Base-by-base conservation (phyloP, 768 basidiomycete species). In the Termitomyces titanicus region DNA sequence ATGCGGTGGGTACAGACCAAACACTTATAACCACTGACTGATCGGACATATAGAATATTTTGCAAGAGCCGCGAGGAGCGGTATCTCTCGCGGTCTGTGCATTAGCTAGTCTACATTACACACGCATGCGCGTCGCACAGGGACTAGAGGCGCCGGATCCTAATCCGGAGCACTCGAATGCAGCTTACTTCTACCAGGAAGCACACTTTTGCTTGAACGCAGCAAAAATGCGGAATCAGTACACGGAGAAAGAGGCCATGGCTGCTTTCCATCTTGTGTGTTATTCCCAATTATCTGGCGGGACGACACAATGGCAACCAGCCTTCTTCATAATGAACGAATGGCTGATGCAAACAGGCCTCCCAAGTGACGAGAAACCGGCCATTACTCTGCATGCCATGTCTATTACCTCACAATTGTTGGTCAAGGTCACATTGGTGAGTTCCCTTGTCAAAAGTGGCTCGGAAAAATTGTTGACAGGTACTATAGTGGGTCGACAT, bases 201-300 rank as follows among this genome's bases (percentile, higher is more conserved):
- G 86, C 88, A n/a, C 74, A 76, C 40, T 80, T 79, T 60, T 83
- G 85, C 64, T 73, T 91, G 45, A 74, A 75, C 55, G 77, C 72
- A 48, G 77, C 80, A 53, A 84, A 80, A 64, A 69, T 78, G 55
- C 76, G 76, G 34, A 81, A 80, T 11, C 66, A 72, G 25, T 82
- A 86, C 71, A 74, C 74, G 39, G 88, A 88, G 55, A 75, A 75
- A 46, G 89, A 92, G 61, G 92, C 88, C 10, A 77, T 87, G 59
- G 90, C 92, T 4, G 89, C 92, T 5, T 65, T 91, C 40, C 89
- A 90, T 67, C 80, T 94, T 58, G 77, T 91, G 56, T 82, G 79
- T 63, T 90, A 85, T 68, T 87, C 86, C 42, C 75, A 88, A 56
- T 72, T 92, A 65, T 84, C 83, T 2, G 86, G 87, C 51, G 84